Conservation (phyloP, 345 rosid genomes). For the Mallotus nudiflorus region DNA sequence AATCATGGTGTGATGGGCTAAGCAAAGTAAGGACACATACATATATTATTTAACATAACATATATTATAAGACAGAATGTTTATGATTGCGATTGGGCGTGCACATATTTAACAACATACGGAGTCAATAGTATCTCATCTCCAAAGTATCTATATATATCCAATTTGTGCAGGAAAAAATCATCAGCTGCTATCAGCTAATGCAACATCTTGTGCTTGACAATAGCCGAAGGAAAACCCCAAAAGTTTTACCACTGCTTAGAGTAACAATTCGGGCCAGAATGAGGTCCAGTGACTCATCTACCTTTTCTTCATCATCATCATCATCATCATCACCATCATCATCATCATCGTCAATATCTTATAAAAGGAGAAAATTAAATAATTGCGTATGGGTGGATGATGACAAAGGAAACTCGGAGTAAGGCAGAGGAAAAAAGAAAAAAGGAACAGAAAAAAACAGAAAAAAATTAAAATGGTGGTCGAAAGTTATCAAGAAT, state of each 20-base stretch:
- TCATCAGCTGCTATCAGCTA: constrained; percentile 69
- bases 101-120: background rate
- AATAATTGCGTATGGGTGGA: constrained; percentile 62
- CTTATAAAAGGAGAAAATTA: constrained; percentile 70
- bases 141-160: constrained; percentile 3
- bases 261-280: constrained; percentile 64
- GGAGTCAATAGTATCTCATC: constrained; percentile 5
- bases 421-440: constrained; percentile 27
- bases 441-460: constrained; percentile 11
- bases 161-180: constrained; percentile 64
- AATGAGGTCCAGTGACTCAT: constrained; percentile 57
- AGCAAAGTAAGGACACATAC: constrained; percentile 57
- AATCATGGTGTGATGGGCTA: constrained; percentile 95
- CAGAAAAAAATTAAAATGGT: constrained; percentile 18
- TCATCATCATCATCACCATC: constrained; percentile 32
- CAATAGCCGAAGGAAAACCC: constrained; percentile 43
- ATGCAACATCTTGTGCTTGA: constrained; percentile 65
- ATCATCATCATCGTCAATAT: constrained; percentile 12
- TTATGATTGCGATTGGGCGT: background rate
- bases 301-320: constrained; percentile 57
- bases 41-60: background rate
- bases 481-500: constrained; percentile 38
- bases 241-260: constrained; percentile 58
- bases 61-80: background rate
- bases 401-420: constrained; percentile 61